Evolutionary conservation across 2,329 filamentous ascomycete species (phyloP).

Genomic region (Ceratocystis diversiconidia): DNA sequence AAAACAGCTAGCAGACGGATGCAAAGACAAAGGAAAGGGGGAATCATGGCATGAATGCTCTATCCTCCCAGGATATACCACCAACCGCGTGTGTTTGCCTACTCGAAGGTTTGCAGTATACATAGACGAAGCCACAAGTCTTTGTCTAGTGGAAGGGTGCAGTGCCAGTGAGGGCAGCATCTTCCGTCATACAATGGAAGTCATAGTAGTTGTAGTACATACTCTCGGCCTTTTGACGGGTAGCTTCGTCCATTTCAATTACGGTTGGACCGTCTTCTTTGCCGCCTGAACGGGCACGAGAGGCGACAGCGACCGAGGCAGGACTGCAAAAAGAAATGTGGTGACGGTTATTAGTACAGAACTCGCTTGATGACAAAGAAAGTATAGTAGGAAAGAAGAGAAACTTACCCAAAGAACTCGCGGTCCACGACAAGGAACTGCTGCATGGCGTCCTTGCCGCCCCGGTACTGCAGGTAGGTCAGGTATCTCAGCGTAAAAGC

Average conservation of each 20-base stretch:
- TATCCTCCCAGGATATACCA: background rate
- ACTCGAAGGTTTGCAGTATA: background rate
- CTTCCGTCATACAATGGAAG: slow-evolving; percentile 32
- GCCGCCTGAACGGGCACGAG: slow-evolving; percentile 26
- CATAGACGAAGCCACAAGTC: background rate
- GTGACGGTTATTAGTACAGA: slow-evolving; percentile 9
- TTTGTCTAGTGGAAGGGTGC: slow-evolving; percentile 36
- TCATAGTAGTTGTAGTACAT: slow-evolving; percentile 40
- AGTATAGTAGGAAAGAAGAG: background rate
- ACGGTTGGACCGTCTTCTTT: slow-evolving; percentile 34
- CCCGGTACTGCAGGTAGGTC: slow-evolving; percentile 67
- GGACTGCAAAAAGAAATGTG: slow-evolving; percentile 27
- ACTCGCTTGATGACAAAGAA: background rate
- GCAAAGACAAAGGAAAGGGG: slow-evolving; percentile 11
- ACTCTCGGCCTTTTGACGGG: slow-evolving; percentile 37
- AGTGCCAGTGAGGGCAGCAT: slow-evolving; percentile 34
- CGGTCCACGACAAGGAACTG: slow-evolving; percentile 72
- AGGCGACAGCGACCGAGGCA: slow-evolving; percentile 31
- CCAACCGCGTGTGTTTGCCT: background rate
- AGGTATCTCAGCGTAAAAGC: slow-evolving; percentile 69
- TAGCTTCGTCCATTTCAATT: slow-evolving; percentile 38
- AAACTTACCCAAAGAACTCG: slow-evolving; percentile 69
- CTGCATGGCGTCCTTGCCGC: slow-evolving; percentile 70
- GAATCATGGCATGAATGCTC: background rate
- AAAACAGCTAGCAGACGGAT: slow-evolving; percentile 8